Percentiles rank a stretch among this genome's conserved stretches.
Evolutionary conservation across 177 flowering plant genomes (phyloP).

Genomic region (Telopea speciosissima): DNA sequence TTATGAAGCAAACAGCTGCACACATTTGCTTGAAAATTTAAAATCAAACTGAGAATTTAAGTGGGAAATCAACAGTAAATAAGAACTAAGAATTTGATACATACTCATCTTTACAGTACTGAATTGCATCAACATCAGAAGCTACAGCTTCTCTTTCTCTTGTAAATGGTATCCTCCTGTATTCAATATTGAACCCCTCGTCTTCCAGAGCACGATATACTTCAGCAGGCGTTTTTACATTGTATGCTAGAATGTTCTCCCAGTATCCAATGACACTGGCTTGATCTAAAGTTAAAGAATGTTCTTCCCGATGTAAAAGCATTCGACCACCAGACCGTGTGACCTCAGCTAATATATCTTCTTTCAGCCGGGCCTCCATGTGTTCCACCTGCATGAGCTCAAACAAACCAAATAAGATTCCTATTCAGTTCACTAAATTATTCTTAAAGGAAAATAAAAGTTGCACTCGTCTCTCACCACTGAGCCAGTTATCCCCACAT

Average conservation of each 20-base stretch:
- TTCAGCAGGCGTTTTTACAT: slow-evolving; percentile 88
- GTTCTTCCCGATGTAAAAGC: slow-evolving; percentile 95
- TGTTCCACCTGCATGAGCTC: slow-evolving; percentile 66
- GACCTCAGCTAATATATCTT: slow-evolving; percentile 79
- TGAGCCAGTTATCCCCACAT: slow-evolving; percentile 89
- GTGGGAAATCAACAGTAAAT: not conserved
- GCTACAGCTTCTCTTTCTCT: slow-evolving; percentile 87
- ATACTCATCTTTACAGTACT: slow-evolving; percentile 36
- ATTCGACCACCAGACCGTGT: slow-evolving; percentile 70
- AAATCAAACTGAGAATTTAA: not conserved
- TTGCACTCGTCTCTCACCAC: slow-evolving; percentile 43
- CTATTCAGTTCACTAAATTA: not conserved
- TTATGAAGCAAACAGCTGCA: not conserved
- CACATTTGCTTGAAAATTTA: not conserved
- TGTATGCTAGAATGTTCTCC: slow-evolving; percentile 75
- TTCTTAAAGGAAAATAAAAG: slow-evolving; percentile 1
- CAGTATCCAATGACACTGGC: slow-evolving; percentile 78
- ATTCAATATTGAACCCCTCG: slow-evolving; percentile 61
- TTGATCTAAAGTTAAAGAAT: slow-evolving; percentile 54
- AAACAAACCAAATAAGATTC: slow-evolving; percentile 9
- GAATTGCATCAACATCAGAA: slow-evolving; percentile 84
- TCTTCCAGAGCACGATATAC: slow-evolving; percentile 57
- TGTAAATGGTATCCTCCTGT: slow-evolving; percentile 79
- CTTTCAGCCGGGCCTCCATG: slow-evolving; percentile 86
- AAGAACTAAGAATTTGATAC: slow-evolving; percentile 5